Conservation (phyloP, 352 stramenopile genomes). For the Bremia lactucae region DNA sequence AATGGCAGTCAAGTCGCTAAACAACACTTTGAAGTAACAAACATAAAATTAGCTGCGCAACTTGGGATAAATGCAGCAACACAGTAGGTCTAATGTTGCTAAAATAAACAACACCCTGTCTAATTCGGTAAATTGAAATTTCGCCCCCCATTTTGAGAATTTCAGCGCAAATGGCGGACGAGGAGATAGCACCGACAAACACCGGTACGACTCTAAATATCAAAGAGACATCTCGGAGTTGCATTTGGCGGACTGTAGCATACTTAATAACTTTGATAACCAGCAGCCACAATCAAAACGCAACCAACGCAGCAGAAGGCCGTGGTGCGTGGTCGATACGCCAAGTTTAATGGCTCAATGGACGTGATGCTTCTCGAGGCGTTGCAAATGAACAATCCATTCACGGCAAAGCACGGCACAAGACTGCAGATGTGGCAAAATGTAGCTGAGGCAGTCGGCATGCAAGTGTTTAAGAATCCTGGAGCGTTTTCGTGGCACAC, state of each 20-base stretch:
- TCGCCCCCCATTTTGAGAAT: constrained; percentile 19
- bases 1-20: constrained; percentile 86
- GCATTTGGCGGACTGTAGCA: constrained; percentile 5
- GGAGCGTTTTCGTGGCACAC: constrained; percentile 75
- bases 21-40: constrained; percentile 11
- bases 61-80: too few species aligned
- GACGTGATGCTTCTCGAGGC: constrained; percentile 69
- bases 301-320: constrained; percentile 16
- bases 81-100: too few species aligned
- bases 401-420: constrained; percentile 73
- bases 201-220: constrained; percentile 30
- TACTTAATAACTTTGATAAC: background rate
- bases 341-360: constrained; percentile 72
- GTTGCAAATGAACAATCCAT: constrained; percentile 61
- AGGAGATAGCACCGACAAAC: constrained; percentile 14
- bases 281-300: background rate
- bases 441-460: constrained; percentile 49
- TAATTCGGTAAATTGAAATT: too few species aligned
- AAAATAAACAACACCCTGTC: too few species aligned
- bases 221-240: constrained; percentile 19
- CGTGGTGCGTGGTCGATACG: constrained; percentile 47
- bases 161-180: constrained; percentile 21
- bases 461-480: constrained; percentile 54
- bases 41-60: constrained; percentile 6
- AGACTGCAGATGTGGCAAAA: constrained; percentile 76